Evolutionary conservation across 768 basidiomycete genomes (phyloP).

Genomic region (Boletus patriciae): DNA sequence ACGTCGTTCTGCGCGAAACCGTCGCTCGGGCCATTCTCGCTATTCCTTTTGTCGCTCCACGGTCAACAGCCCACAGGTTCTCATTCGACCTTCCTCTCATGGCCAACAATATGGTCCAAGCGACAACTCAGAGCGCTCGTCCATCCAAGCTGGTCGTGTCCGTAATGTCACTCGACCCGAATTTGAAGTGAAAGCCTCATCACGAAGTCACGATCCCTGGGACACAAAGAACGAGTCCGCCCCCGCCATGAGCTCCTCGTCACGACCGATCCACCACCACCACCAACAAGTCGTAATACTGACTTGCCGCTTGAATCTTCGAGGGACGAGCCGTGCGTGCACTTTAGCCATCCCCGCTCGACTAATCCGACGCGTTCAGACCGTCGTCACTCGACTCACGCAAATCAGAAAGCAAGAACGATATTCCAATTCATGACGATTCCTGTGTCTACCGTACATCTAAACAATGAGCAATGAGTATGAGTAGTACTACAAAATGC

Average conservation of each 20-base stretch:
- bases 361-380: background rate
- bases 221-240: too few species aligned
- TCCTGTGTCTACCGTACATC: conserved; percentile 5
- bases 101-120: too few species aligned
- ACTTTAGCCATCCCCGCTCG: too few species aligned
- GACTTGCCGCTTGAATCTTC: too few species aligned
- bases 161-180: background rate
- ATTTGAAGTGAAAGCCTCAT: background rate
- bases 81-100: background rate
- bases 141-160: background rate
- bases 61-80: background rate
- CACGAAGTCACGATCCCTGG: too few species aligned
- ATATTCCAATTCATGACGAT: background rate
- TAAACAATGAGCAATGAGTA: conserved; percentile 17
- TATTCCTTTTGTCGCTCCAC: background rate
- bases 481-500: conserved; percentile 28
- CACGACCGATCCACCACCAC: too few species aligned
- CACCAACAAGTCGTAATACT: too few species aligned
- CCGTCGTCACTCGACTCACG: background rate
- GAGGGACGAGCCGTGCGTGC: too few species aligned
- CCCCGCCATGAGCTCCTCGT: too few species aligned
- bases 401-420: background rate
- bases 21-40: background rate
- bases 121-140: background rate
- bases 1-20: background rate